These are phyloP conservation scores for Lepidium africanum DNA, from an alignment of 345 rosid species.

Conservation along the genomic window DNA sequence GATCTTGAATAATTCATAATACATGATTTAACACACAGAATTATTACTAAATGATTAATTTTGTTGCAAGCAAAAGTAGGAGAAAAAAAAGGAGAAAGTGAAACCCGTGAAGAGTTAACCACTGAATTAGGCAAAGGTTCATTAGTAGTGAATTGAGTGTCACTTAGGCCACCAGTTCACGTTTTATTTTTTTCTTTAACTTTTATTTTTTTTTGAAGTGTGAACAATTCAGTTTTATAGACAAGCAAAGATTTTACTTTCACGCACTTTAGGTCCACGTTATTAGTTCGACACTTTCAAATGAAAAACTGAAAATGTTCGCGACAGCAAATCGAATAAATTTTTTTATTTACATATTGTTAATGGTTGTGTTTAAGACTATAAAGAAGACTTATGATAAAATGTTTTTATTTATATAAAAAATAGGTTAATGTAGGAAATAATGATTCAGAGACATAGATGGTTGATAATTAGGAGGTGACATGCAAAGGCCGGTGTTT, in stretches of 20 bases:
- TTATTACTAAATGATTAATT: neutral
- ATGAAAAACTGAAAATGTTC: slow-evolving; percentile 19
- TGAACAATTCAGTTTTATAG: slow-evolving; percentile 25
- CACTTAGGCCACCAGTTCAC: slow-evolving; percentile 28
- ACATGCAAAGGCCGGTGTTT: slow-evolving; percentile 30
- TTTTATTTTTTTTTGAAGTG: neutral
- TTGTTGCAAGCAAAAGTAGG: slow-evolving; percentile 8
- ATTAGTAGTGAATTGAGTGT: slow-evolving; percentile 33
- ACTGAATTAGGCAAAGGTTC: slow-evolving; percentile 32
- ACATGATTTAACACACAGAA: neutral
- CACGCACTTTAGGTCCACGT: slow-evolving; percentile 24
- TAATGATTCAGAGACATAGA: slow-evolving; percentile 15
- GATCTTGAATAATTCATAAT: slow-evolving; percentile 20
- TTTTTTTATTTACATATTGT: neutral
- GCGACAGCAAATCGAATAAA: slow-evolving; percentile 13
- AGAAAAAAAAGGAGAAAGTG: slow-evolving; percentile 21
- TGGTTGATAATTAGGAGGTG: slow-evolving; percentile 27
- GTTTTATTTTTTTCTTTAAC: neutral
- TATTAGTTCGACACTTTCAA: slow-evolving; percentile 21
- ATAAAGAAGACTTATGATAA: neutral
- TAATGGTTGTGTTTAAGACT: neutral
- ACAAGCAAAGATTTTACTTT: slow-evolving; percentile 33
- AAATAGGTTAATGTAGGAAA: neutral
- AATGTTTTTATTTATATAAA: neutral
- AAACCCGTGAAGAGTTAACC: slow-evolving; percentile 38